Percentiles rank a stretch among this genome's conserved stretches.
Conservation (phyloP, 129 eudicot genomes). For the Tanacetum coccineum region DNA sequence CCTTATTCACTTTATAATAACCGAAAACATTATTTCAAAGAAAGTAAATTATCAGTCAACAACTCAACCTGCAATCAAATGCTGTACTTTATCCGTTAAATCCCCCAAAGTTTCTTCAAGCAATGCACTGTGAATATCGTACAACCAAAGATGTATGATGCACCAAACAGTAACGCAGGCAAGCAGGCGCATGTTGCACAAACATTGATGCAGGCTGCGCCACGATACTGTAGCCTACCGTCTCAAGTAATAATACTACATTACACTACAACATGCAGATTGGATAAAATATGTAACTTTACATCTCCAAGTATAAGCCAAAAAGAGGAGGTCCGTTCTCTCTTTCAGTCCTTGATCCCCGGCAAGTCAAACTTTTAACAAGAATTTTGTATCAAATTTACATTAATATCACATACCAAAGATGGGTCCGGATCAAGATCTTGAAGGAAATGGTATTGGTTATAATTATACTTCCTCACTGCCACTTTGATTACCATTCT, state of each 20-base stretch:
- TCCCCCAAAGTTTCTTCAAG: too few relatives aligned
- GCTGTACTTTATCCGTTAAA: too few relatives aligned
- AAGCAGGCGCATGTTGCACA: neutral
- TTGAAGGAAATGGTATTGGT: constrained; percentile 10
- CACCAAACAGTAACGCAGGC: neutral
- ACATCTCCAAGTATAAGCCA: constrained; percentile 26
- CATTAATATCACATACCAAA: constrained; percentile 24
- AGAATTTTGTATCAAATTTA: constrained; percentile 23
- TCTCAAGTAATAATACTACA: constrained; percentile 7
- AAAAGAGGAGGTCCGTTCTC: constrained; percentile 1
- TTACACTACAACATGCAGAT: constrained; percentile 22
- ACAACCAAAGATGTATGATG: neutral
- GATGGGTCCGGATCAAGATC: constrained; percentile 13
- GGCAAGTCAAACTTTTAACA: constrained; percentile 25
- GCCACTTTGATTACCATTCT: constrained; percentile 58
- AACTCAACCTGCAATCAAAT: too few relatives aligned
- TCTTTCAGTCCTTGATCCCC: constrained; percentile 21
- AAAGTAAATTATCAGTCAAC: too few relatives aligned
- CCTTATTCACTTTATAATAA: too few relatives aligned
- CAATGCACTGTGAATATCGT: too few relatives aligned
- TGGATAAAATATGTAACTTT: constrained; percentile 20
- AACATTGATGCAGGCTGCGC: neutral
- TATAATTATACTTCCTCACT: constrained; percentile 66
- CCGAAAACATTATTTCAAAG: too few relatives aligned
- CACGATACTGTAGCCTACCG: neutral